Base-by-base conservation (phyloP, 2,329 filamentous ascomycete genomes). In the Colletotrichum godetiae region DNA sequence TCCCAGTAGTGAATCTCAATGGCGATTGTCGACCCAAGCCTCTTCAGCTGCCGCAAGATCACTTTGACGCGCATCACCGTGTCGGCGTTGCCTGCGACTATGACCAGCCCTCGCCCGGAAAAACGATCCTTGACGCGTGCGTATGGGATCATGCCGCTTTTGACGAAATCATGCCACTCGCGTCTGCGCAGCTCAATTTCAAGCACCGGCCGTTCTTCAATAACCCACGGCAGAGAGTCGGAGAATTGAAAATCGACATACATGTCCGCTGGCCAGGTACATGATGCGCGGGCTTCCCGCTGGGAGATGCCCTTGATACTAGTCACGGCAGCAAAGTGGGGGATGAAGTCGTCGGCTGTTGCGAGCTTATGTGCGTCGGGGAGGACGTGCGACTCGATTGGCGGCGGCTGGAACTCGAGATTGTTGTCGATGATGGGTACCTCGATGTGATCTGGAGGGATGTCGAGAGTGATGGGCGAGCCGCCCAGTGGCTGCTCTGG, bases 181-280 rank as follows among this genome's bases (percentile, higher is more conserved):
- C 65, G 68, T 19, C 68, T 65, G 10, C 64, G 68, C 11, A 68
- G 64, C 68, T 72, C 68, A 13, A 72, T 72, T 13, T 72, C 68
- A 22, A 72, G 31, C 1, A 57, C 37, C 13, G 68, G 68, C 1
- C 68, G 64, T 11, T 62, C 64, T 35, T 72, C 57, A 10, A 72
- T 22, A n/a, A 68, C 68, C 68, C 68, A 72, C 7, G 61, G 64
- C 24, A 68, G 35, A 27, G 64, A 52, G n/a, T 68, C 52, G 5
- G 68, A 52, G 33, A 72, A 72, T 15, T 72, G 68, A 3, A 72
- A 72, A 22, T 72, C 37, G 13, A 68, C 57, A 31, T 61, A 72
- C 1, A 46, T 55, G 5, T 68, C 64, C 15, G 64, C 64, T 11
- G 64, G 68, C 68, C 68, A 72, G 2, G 35, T 68, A 59, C 68